Percentiles rank a stretch among this genome's conserved stretches.
phyloP scores from a whole-genome alignment of 176 grass and related monocot species.

The Microstegium vimineum region DNA sequence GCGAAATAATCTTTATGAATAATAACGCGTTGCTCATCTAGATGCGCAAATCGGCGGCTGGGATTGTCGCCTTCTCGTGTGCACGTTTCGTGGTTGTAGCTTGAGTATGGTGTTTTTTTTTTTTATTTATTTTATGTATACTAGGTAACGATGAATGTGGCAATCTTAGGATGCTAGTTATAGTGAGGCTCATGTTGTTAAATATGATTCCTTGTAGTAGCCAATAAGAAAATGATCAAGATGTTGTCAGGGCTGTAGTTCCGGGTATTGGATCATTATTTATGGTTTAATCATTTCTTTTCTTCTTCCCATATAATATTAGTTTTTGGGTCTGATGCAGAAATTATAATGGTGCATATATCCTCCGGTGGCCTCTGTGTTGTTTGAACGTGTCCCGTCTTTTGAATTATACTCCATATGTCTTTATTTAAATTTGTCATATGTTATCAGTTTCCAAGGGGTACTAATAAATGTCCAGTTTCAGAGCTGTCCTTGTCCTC shows the following conservation, averaged over 20 bases:
- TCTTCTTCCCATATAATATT: neutral
- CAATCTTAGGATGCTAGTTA: neutral
- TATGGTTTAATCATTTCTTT: neutral
- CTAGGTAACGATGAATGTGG: conserved; percentile 6
- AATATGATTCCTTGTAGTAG: neutral
- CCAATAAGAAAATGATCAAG: conserved; percentile 3
- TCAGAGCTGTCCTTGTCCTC: neutral
- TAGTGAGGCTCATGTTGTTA: neutral
- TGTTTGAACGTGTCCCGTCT: neutral
- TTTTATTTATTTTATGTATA: no score
- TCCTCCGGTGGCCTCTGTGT: neutral
- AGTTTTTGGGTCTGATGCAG: neutral
- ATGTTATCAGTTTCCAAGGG: neutral
- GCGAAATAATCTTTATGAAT: no score
- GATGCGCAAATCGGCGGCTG: conserved; percentile 20
- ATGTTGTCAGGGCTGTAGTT: neutral
- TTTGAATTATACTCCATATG: no score
- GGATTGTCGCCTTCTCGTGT: conserved; percentile 15
- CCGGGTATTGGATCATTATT: neutral
- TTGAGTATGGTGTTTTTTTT: neutral
- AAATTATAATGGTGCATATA: neutral
- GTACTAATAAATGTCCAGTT: neutral
- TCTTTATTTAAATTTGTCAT: neutral
- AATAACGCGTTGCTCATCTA: neutral
- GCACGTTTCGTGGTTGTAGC: neutral